Base-by-base conservation (phyloP, 2,329 filamentous ascomycete genomes). In the Fusarium sarcochroum region DNA sequence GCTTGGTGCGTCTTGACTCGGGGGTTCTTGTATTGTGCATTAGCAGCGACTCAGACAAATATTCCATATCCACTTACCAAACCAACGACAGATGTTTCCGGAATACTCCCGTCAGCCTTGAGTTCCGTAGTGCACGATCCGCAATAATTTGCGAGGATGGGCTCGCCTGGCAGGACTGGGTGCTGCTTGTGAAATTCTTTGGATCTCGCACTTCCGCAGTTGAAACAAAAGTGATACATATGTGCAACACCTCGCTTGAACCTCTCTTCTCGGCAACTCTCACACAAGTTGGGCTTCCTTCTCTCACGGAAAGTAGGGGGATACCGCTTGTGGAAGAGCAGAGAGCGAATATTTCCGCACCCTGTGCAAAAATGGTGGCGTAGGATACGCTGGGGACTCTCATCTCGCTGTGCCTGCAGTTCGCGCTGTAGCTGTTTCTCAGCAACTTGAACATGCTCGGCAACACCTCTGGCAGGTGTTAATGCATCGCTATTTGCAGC, bases 191-290 rank as follows among this genome's bases (percentile, higher is more conserved):
- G 81, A 44, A 80, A 84, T 13, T 70, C 73, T 25, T 74, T 73
- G 7, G 82, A 84, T 42, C 82, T 77, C 7, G 79, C 71, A 21
- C 75, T 76, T 21, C 80, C 79, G 57, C 82, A 84, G 25, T 77
- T 72, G 40, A 76, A 81, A 70, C 84, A 86, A 20, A 84, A 79
- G 53, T 83, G 82, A 37, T 76, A 72, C 2, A 50, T 30, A 10
- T 73, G 66, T 11, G 70, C 63, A 32, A 74, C 47, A 2, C 71
- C 73, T 25, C 69, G 62, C 5, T 66, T 54, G 9, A 76, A 64
- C 20, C 54, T 68, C n/a, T 58, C 58, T 38, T 76, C 69, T 37
- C 77, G 76, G 57, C 80, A 82, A 7, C 67, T 62, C 38, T 73
- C 69, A 47, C 80, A 82, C 34, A 80, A 76, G 46, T 80, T 82